Conservation (phyloP, 2,329 filamentous ascomycete species). For the Alternaria triticimaculans region DNA sequence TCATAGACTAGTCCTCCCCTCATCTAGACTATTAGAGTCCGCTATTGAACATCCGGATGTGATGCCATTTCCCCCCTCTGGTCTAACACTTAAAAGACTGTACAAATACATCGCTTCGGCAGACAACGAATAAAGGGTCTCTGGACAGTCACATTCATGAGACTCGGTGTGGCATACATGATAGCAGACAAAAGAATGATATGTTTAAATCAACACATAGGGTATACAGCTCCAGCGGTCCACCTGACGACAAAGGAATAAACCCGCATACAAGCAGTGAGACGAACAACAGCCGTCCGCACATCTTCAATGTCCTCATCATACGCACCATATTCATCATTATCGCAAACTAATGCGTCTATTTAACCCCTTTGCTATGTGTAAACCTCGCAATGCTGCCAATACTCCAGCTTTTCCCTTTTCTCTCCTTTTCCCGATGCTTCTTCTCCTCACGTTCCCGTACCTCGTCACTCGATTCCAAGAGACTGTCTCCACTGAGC, state of each 20-base stretch:
- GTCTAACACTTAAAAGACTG: not conserved
- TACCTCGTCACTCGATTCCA: slow-evolving; percentile 7
- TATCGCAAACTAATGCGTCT: slow-evolving; percentile 26
- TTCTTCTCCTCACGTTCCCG: slow-evolving; percentile 11
- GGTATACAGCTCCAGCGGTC: not conserved
- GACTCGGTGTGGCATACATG: not conserved
- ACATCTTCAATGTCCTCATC: not conserved
- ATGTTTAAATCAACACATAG: not conserved
- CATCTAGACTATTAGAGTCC: not conserved
- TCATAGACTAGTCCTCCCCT: not conserved
- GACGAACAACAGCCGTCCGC: too few relatives aligned
- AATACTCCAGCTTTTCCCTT: slow-evolving; percentile 41
- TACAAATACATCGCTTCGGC: not conserved
- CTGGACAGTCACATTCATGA: not conserved
- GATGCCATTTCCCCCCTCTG: not conserved
- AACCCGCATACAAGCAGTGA: not conserved
- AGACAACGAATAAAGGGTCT: not conserved
- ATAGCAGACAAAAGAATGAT: not conserved
- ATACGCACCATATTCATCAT: not conserved
- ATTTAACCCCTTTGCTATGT: slow-evolving; percentile 32
- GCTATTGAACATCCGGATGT: not conserved
- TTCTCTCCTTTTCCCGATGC: slow-evolving; percentile 21
- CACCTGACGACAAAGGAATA: not conserved
- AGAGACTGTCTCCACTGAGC: slow-evolving; percentile 9
- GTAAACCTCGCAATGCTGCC: slow-evolving; percentile 27